These are phyloP conservation scores for Cystobasidium onofrii DNA, from an alignment of 768 basidiomycete species.

Conservation along the genomic window DNA sequence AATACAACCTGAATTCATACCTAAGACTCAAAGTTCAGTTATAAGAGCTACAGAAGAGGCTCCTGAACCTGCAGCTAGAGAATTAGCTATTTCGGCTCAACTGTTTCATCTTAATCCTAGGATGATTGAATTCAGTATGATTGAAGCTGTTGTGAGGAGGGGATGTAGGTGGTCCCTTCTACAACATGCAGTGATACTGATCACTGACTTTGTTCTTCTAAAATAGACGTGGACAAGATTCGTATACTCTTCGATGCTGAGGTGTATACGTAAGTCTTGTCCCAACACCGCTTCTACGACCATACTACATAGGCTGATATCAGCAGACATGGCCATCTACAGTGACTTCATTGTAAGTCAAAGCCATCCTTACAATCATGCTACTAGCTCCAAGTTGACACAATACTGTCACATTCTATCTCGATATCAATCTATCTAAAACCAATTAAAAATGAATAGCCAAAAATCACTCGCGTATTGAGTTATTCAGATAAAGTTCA, in stretches of 20 bases:
- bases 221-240: slow-evolving; percentile 9
- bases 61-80: neutral
- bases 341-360: neutral
- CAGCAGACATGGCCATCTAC: too few species aligned
- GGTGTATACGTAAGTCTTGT: neutral
- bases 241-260: slow-evolving; percentile 18
- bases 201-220: neutral
- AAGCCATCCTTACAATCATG: neutral
- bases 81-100: slow-evolving; percentile 1
- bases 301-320: too few species aligned
- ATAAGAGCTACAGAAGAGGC: slow-evolving; percentile 7
- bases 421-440: too few species aligned
- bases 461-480: slow-evolving; percentile 12
- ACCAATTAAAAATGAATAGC: neutral
- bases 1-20: neutral
- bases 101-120: neutral
- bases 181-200: too few species aligned
- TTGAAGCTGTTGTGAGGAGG: slow-evolving; percentile 2
- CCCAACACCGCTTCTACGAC: too few species aligned
- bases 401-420: too few species aligned
- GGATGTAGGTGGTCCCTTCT: slow-evolving; percentile 1
- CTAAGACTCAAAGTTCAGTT: neutral
- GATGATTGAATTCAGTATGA: slow-evolving; percentile 10
- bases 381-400: too few species aligned
- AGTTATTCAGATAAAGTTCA: slow-evolving; percentile 11